Percentiles rank a stretch among this genome's conserved stretches.
Evolutionary conservation across 2,329 filamentous ascomycete genomes (phyloP).

Genomic region (Alternaria sp.): DNA sequence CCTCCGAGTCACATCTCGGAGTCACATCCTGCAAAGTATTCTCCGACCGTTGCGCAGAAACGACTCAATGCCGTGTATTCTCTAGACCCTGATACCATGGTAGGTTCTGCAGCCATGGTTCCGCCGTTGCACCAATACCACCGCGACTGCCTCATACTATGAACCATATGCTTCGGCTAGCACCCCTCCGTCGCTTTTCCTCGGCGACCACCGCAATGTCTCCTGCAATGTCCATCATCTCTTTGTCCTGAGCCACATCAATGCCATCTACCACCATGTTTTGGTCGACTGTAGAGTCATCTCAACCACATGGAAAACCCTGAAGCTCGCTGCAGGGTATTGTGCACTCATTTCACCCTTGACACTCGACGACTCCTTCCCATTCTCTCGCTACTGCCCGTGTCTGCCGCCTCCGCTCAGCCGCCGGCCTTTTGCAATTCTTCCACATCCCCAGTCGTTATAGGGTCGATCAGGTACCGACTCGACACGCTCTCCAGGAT

Average conservation of each 20-base stretch:
- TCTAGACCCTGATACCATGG: background rate
- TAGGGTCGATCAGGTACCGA: conserved; percentile 5
- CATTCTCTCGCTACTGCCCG: conserved; percentile 26
- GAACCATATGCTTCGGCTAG: background rate
- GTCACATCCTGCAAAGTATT: background rate
- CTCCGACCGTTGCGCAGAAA: conserved; percentile 8
- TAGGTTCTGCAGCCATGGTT: background rate
- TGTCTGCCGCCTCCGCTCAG: conserved; percentile 1
- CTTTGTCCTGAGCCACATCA: background rate
- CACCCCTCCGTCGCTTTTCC: background rate
- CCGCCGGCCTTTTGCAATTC: conserved; percentile 7
- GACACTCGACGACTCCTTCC: background rate
- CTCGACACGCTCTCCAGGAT: conserved; percentile 25
- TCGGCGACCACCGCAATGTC: background rate
- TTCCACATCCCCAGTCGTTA: conserved; percentile 25
- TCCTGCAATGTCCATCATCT: background rate
- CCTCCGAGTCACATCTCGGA: background rate
- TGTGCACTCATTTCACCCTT: conserved; percentile 15
- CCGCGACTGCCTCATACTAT: background rate
- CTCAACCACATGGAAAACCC: background rate
- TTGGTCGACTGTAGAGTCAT: background rate
- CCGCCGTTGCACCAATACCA: background rate
- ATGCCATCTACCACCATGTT: background rate
- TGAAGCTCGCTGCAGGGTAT: background rate
- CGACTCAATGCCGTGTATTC: background rate